Percentiles rank a stretch among this genome's conserved stretches.
These are phyloP conservation scores for Eucalyptus guilfoylei DNA, from an alignment of 345 rosid genomes.

Conservation along the genomic window DNA sequence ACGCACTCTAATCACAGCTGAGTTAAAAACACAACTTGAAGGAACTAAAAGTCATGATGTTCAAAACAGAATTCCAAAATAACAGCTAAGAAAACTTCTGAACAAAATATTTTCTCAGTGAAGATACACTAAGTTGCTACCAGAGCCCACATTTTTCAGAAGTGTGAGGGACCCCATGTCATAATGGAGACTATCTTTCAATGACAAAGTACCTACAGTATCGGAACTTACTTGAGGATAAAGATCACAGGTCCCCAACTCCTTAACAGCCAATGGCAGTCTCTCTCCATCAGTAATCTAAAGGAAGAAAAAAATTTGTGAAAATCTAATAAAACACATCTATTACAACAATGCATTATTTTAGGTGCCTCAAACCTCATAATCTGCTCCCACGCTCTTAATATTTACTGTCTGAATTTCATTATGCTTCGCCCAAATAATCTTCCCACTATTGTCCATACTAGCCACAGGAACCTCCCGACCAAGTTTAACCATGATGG, in stretches of 20 bases:
- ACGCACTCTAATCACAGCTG: neutral
- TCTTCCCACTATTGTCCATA: slow-evolving; percentile 98
- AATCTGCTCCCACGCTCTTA: slow-evolving; percentile 96
- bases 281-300: slow-evolving; percentile 99
- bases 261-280: slow-evolving; percentile 95
- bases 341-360: neutral
- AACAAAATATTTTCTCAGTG: neutral
- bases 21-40: neutral
- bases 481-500: slow-evolving; percentile 98
- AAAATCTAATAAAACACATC: neutral
- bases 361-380: slow-evolving; percentile 45
- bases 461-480: slow-evolving; percentile 98
- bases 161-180: neutral
- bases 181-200: neutral
- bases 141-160: neutral
- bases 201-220: neutral
- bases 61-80: neutral
- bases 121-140: neutral
- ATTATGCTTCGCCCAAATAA: slow-evolving; percentile 99
- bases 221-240: slow-evolving; percentile 71
- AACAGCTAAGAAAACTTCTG: neutral
- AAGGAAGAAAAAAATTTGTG: neutral
- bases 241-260: slow-evolving; percentile 98
- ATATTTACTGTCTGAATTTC: slow-evolving; percentile 98
- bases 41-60: neutral